phyloP scores from a whole-genome alignment of 2,329 filamentous ascomycete species.

The Apiospora pterosperma region DNA sequence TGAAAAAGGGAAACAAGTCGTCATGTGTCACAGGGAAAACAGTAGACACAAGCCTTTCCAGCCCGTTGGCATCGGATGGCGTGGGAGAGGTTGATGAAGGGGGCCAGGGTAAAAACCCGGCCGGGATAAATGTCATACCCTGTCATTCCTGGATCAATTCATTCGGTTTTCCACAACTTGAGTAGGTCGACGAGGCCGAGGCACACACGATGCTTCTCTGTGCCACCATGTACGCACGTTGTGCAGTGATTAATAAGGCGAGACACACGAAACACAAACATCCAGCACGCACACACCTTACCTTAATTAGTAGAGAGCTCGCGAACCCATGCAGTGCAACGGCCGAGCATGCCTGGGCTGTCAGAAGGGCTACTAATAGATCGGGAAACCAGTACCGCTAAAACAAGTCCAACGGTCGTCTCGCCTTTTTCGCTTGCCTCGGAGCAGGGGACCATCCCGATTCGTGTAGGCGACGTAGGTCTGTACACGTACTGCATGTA shows the following conservation, averaged over 20 bases:
- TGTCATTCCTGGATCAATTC: background rate
- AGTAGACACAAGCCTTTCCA: background rate
- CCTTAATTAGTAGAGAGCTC: background rate
- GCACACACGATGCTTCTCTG: background rate
- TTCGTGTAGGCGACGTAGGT: background rate
- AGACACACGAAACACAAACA: background rate
- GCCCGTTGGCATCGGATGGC: background rate
- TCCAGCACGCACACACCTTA: background rate
- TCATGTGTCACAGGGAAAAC: background rate
- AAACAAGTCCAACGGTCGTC: slow-evolving; percentile 2
- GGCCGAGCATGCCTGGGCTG: slow-evolving; percentile 3
- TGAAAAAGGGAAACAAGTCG: background rate
- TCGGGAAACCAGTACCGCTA: background rate
- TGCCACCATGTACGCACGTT: background rate
- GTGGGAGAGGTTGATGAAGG: background rate
- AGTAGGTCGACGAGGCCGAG: background rate
- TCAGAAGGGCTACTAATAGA: background rate
- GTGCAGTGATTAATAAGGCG: background rate
- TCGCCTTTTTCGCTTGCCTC: background rate
- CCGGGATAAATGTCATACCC: background rate
- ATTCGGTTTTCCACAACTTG: background rate
- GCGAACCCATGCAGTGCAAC: slow-evolving; percentile 4
- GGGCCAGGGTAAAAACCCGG: no score
- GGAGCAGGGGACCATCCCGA: slow-evolving; percentile 1
- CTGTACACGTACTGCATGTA: background rate